A percentile compares a stretch with the other conserved stretches of the same genome.
Evolutionary conservation across 768 basidiomycete genomes (phyloP).

Genomic region (Strobilomyces echinocephalus): DNA sequence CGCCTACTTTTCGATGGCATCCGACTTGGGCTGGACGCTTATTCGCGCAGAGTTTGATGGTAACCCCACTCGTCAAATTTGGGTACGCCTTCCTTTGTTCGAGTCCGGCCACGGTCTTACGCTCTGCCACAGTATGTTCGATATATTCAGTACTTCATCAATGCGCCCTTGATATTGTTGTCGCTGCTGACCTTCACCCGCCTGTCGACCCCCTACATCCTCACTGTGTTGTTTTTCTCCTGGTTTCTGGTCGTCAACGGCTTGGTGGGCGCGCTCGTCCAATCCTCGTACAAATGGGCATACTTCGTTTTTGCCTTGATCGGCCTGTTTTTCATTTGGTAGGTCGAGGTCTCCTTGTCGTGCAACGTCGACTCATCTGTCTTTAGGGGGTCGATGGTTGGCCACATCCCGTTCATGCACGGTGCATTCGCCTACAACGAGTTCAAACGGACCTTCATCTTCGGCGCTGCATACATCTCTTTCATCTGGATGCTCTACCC

Average conservation of each 20-base stretch:
- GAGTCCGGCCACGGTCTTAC: neutral
- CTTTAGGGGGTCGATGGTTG: neutral
- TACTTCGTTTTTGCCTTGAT: conserved; percentile 45
- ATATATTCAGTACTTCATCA: conserved; percentile 56
- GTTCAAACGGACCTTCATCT: conserved; percentile 27
- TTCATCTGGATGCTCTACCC: conserved; percentile 57
- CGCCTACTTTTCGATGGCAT: conserved; percentile 53
- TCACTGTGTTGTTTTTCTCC: conserved; percentile 35
- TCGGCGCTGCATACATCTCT: conserved; percentile 42
- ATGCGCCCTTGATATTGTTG: conserved; percentile 48
- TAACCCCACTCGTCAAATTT: conserved; percentile 35
- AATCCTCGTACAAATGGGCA: conserved; percentile 50
- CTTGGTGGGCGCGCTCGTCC: conserved; percentile 49
- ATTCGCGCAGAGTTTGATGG: conserved; percentile 35
- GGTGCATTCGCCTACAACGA: conserved; percentile 21
- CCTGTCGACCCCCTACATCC: conserved; percentile 45
- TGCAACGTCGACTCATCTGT: neutral
- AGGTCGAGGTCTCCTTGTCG: conserved; percentile 18
- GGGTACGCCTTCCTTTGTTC: conserved; percentile 31
- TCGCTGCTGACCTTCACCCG: conserved; percentile 43
- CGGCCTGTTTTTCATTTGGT: conserved; percentile 49
- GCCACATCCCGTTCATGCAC: conserved; percentile 8
- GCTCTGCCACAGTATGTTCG: conserved; percentile 38
- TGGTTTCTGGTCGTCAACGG: conserved; percentile 42
- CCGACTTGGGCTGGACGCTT: conserved; percentile 47